Base-by-base conservation (phyloP, 1,139 yeast genomes). In the Ogataea hybrid region DNA sequence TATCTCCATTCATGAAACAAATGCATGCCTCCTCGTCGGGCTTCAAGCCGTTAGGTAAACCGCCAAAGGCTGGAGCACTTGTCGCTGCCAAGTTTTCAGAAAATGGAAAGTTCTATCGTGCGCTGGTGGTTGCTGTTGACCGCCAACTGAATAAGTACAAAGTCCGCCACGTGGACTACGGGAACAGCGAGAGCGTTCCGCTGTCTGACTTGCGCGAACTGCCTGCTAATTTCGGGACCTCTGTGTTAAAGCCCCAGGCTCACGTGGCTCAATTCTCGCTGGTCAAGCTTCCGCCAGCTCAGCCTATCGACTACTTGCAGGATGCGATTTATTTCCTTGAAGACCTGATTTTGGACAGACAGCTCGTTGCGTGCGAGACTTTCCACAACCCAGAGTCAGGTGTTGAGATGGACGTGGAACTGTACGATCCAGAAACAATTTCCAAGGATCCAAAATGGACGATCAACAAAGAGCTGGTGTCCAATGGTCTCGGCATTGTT, bases 401-500 rank as follows among this genome's bases (percentile, higher is more conserved):
- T 17, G 58, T 71, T 57, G 61, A 75, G 67, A 70, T 64, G 55
- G 74, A 71, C 32, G 77, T 76, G 31, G 70, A 83, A 5, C 63
- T 85, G 38, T 84, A 79, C 53, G 84, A 79, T 31, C 74, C 89
- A 1, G 79, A 77, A 36, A 70, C 74, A 49, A 78, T 85, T 21
- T 21, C 55, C 2, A 67, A 65, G 46, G 81, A 82, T 44, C 69
- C 83, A 6, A 63, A 69, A 12, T 82, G 79, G 61, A 77, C 88
- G 30, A 70, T 85, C 52, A 85, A 84, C 64, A 71, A 71, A 51
- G 76, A 78, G 42, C 63, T 85, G 53, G 79, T 84, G 22, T 64
- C 69, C 47, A 76, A 75, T 41, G 95, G 94, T 17, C 77, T 75
- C 69, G 92, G 79, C 3, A 69, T 81, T 42, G 83, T 84, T 32